Evolutionary conservation across 768 basidiomycete species (phyloP).

Genomic region (Flagelloscypha sp.): DNA sequence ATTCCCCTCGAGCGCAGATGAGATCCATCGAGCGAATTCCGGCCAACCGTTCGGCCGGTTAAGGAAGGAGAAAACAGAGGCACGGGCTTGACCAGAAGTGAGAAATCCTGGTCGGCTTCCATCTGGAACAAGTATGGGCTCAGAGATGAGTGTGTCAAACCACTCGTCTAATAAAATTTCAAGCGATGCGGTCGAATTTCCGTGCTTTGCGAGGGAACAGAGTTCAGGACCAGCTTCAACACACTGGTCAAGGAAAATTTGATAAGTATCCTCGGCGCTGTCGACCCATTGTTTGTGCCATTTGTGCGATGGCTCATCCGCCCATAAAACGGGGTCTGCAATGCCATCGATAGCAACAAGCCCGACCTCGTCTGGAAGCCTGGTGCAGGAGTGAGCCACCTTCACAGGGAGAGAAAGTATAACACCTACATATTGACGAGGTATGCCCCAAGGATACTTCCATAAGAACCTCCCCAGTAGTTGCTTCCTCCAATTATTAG

Average conservation of each 20-base stretch:
- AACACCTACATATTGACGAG: conserved; percentile 17
- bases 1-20: conserved; percentile 15
- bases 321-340: conserved; percentile 10
- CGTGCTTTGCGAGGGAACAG: conserved; percentile 13
- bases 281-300: conserved; percentile 16
- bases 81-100: conserved; percentile 18
- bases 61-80: conserved; percentile 12
- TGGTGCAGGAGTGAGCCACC: neutral
- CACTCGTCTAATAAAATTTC: conserved; percentile 12
- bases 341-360: conserved; percentile 17
- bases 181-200: conserved; percentile 9
- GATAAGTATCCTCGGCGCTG: conserved; percentile 16
- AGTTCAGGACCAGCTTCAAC: conserved; percentile 12
- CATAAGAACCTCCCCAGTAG: conserved; percentile 17
- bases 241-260: conserved; percentile 14
- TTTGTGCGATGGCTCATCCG: conserved; percentile 17
- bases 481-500: conserved; percentile 8
- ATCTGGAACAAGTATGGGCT: conserved; percentile 12
- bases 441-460: conserved; percentile 17
- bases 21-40: conserved; percentile 8
- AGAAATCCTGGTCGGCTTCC: conserved; percentile 12
- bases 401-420: neutral
- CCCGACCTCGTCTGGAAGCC: conserved; percentile 15
- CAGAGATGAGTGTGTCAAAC: conserved; percentile 13
- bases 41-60: conserved; percentile 13